phyloP scores from a whole-genome alignment of 1,139 yeast species.

The Pichia sp. region DNA sequence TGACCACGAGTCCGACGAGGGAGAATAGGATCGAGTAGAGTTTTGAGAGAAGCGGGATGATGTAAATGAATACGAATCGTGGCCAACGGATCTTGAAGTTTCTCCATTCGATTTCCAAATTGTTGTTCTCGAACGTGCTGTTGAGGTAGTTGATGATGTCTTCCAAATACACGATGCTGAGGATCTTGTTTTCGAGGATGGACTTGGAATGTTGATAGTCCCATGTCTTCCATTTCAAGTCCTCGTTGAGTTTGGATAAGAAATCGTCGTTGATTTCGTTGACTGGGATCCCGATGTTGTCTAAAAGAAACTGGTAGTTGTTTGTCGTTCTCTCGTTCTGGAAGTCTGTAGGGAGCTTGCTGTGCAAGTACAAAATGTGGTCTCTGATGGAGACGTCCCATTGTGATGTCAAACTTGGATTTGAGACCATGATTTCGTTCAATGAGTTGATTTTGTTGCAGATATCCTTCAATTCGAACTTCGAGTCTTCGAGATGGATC shows the following conservation, averaged over 20 bases:
- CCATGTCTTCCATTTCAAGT: slow-evolving; percentile 40
- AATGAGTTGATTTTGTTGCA: slow-evolving; percentile 59
- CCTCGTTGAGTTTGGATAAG: slow-evolving; percentile 34
- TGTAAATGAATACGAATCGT: slow-evolving; percentile 5
- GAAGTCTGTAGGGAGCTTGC: slow-evolving; percentile 29
- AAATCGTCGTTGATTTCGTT: slow-evolving; percentile 38
- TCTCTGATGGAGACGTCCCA: slow-evolving; percentile 32
- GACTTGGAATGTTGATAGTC: slow-evolving; percentile 43
- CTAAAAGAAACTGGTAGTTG: slow-evolving; percentile 8
- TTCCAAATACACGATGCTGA: slow-evolving; percentile 40
- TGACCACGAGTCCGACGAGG: slow-evolving; percentile 50
- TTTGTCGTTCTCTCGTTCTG: slow-evolving; percentile 15
- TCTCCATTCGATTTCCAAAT: slow-evolving; percentile 12
- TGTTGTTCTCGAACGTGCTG: background rate
- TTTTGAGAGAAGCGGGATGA: slow-evolving; percentile 45
- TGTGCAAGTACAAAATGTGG: slow-evolving; percentile 28
- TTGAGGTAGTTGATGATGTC: slow-evolving; percentile 35
- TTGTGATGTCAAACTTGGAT: background rate
- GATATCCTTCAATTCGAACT: slow-evolving; percentile 60
- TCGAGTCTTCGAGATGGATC: slow-evolving; percentile 65
- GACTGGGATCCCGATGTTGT: slow-evolving; percentile 4
- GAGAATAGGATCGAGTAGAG: slow-evolving; percentile 40
- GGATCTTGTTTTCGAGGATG: slow-evolving; percentile 40
- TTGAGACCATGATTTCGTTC: slow-evolving; percentile 24
- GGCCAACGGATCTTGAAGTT: slow-evolving; percentile 8